Evolutionary conservation across 2,329 filamentous ascomycete genomes (phyloP).

Genomic region (Penicillium thymicola): DNA sequence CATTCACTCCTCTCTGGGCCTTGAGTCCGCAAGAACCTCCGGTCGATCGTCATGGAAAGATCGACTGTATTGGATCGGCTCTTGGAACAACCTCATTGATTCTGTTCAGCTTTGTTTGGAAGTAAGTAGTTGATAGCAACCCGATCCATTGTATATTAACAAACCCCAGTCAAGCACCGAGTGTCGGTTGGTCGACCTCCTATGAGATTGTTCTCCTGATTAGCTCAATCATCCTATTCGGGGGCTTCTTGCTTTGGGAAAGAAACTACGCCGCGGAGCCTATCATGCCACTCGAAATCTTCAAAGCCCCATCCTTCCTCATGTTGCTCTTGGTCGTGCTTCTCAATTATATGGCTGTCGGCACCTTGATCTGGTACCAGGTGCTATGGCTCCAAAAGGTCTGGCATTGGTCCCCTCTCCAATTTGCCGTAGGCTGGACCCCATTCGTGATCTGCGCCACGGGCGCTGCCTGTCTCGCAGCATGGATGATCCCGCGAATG

Average conservation of each 20-base stretch:
- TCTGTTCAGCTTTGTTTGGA: conserved; percentile 53
- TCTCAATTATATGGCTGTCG: conserved; percentile 49
- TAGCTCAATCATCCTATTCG: conserved; percentile 36
- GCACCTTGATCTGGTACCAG: conserved; percentile 51
- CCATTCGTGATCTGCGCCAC: conserved; percentile 44
- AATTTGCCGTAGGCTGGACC: conserved; percentile 40
- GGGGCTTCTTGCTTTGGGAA: conserved; percentile 43
- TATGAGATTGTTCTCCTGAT: conserved; percentile 44
- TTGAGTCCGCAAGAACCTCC: conserved; percentile 30
- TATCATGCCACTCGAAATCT: conserved; percentile 49
- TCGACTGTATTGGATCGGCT: conserved; percentile 43
- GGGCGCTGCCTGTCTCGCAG: conserved; percentile 39
- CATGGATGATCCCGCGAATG: conserved; percentile 48
- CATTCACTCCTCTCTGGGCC: conserved; percentile 25
- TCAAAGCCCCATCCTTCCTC: conserved; percentile 45
- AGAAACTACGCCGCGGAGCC: conserved; percentile 38
- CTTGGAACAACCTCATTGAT: conserved; percentile 44
- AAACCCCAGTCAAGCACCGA: conserved; percentile 40
- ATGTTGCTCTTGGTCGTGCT: conserved; percentile 45
- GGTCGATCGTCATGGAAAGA: conserved; percentile 36
- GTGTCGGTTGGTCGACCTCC: conserved; percentile 45
- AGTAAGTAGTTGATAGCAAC: conserved; percentile 35
- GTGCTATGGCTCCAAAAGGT: conserved; percentile 46
- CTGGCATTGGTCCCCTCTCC: conserved; percentile 42
- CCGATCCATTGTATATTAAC: not conserved